These are phyloP conservation scores for Ceratocystis lukuohia DNA, from an alignment of 2,329 filamentous ascomycete species.

Conservation along the genomic window DNA sequence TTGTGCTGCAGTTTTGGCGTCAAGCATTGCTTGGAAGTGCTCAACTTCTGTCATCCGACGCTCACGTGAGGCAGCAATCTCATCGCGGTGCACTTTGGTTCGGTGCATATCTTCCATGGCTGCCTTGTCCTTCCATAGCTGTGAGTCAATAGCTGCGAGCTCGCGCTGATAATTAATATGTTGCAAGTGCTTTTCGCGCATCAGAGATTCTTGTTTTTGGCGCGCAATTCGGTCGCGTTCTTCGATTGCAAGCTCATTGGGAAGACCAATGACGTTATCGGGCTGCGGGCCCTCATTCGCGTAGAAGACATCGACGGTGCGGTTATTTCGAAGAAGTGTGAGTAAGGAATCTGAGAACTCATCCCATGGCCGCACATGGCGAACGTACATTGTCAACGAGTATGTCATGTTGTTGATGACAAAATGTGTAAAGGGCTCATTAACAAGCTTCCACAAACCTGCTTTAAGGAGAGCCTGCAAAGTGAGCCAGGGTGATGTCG, in stretches of 20 bases:
- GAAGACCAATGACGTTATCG: constrained; percentile 39
- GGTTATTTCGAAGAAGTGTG: constrained; percentile 37
- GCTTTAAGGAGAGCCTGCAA: constrained; percentile 47
- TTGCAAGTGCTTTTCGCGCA: constrained; percentile 37
- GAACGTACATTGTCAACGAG: constrained; percentile 51
- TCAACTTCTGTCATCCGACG: constrained; percentile 37
- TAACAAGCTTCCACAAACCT: constrained; percentile 51
- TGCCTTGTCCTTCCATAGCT: constrained; percentile 36
- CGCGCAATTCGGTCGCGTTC: constrained; percentile 39
- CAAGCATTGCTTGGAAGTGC: constrained; percentile 28
- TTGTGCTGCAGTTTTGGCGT: constrained; percentile 24
- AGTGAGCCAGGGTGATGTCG: constrained; percentile 39
- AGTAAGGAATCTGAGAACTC: constrained; percentile 28
- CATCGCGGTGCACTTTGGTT: constrained; percentile 33
- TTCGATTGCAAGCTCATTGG: constrained; percentile 35
- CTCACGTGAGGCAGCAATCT: constrained; percentile 32
- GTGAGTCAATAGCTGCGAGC: constrained; percentile 37
- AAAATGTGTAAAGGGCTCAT: constrained; percentile 45
- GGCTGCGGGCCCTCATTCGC: constrained; percentile 41
- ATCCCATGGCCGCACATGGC: constrained; percentile 29
- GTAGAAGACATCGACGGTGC: constrained; percentile 41
- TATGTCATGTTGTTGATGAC: constrained; percentile 42
- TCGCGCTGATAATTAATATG: constrained; percentile 38
- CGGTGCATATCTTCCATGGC: constrained; percentile 40
- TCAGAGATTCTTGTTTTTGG: constrained; percentile 32